Percentiles rank a stretch among this genome's conserved stretches.
Conservation (phyloP, 1,284 basidiomycete species). For the Puccinia coronata region DNA sequence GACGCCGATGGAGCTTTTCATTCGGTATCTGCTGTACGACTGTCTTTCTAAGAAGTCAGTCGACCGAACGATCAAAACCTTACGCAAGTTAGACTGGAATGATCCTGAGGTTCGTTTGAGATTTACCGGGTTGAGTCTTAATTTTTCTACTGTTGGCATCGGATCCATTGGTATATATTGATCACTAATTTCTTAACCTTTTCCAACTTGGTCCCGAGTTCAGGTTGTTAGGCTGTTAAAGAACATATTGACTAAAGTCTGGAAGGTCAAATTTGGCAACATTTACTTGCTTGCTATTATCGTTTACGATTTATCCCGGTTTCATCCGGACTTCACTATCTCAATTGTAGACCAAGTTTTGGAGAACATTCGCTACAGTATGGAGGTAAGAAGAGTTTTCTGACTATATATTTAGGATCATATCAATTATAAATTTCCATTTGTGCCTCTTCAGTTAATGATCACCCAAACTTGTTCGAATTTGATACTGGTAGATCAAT, state of each 20-base stretch:
- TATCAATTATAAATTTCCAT: neutral
- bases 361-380: constrained; percentile 83
- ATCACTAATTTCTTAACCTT: constrained; percentile 8
- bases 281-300: constrained; percentile 90
- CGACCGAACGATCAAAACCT: constrained; percentile 85
- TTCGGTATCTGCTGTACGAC: constrained; percentile 88
- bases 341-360: constrained; percentile 89
- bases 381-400: constrained; percentile 64
- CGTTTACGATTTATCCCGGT: constrained; percentile 86
- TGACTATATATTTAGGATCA: neutral
- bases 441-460: neutral
- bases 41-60: constrained; percentile 85
- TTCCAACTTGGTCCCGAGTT: neutral
- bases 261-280: constrained; percentile 92
- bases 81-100: constrained; percentile 96
- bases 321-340: constrained; percentile 83
- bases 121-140: constrained; percentile 4
- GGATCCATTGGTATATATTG: neutral
- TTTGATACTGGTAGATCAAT: constrained; percentile 64
- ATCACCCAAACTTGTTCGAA: neutral
- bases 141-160: constrained; percentile 6
- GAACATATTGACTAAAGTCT: constrained; percentile 89
- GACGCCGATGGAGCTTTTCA: constrained; percentile 85
- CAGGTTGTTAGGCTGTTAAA: constrained; percentile 59
- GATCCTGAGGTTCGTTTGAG: constrained; percentile 63